Evolutionary conservation across 768 basidiomycete genomes (phyloP), one percentile per base, ranked within the genome.

Genomic region (Pleurotus platypus): DNA sequence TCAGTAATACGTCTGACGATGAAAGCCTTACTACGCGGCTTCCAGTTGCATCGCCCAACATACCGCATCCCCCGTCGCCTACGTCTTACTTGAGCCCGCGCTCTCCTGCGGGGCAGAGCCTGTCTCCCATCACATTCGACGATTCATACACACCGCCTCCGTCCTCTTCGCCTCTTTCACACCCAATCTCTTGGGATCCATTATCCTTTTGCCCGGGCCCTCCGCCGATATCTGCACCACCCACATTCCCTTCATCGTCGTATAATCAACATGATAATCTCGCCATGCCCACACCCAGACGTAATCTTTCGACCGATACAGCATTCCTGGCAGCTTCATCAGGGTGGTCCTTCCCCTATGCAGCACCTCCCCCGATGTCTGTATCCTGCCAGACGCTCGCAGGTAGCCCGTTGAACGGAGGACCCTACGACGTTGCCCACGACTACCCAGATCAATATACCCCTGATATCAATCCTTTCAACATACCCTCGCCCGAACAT

Each of bases 1-100:
- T 78, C 49, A 67, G 70, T 3, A 74, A 71, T 43, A 71, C 49
- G 22, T n/a, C 38, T 39, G 40, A n/a, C 2, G 15, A 22, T 37
- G 66, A 69, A 22, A 68, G 74, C 58, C 65, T 66, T 12, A 75
- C 76, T 64, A 63, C 74, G 18, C 38, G 5, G 37, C 38, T 8
- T 39, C 51, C 16, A 6, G 38, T 42, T 39, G 5, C 22, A 18
- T n/a, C 30, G n/a, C 38, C 39, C 20, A 13, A 35, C 38, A 20
- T 20, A 8, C 22, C 22, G 16, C 51, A 53, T 13, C 38, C 51
- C 15, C 22, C 51, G 13, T 43, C 42, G 42, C 20, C 20, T 43
- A 16, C 18, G 42, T 15, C 12, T 43, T 43, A 30, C 30, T 9
- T 43, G 42, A 43, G 42, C 42, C 9, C 42, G 42, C 1, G 42